These are phyloP conservation scores for Apiosordaria backusii DNA, from an alignment of 495 filamentous ascomycete species.

Conservation along the genomic window DNA sequence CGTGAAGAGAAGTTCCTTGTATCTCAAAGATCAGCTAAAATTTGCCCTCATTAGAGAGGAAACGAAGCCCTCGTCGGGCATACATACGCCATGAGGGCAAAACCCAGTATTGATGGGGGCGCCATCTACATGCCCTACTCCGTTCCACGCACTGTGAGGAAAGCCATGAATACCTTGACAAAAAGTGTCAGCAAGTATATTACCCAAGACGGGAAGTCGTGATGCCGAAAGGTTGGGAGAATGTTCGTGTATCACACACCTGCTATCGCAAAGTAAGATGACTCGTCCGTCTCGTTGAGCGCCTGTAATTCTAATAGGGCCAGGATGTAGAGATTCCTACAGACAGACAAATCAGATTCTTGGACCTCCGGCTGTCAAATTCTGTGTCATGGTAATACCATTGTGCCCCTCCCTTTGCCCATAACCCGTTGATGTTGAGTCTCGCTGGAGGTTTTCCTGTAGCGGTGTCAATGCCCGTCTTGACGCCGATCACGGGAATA, in stretches of 20 bases:
- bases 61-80: conserved; percentile 19
- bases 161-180: conserved; percentile 49
- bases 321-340: conserved; percentile 47
- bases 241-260: conserved; percentile 32
- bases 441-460: conserved; percentile 36
- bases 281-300: conserved; percentile 37
- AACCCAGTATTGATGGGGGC: conserved; percentile 37
- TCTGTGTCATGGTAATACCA: conserved; percentile 31
- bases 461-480: conserved; percentile 33
- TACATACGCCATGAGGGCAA: conserved; percentile 46
- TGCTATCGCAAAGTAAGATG: conserved; percentile 47
- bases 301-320: conserved; percentile 41
- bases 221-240: neutral
- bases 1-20: conserved; percentile 38
- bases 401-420: conserved; percentile 35
- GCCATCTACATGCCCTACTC: conserved; percentile 35
- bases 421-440: conserved; percentile 39
- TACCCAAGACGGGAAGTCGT: conserved; percentile 7
- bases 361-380: neutral
- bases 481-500: conserved; percentile 36
- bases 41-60: neutral
- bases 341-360: conserved; percentile 16
- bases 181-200: conserved; percentile 9
- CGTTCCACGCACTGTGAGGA: conserved; percentile 48
- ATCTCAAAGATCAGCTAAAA: conserved; percentile 12